Conservation (phyloP, 305 asterid genomes). For the Plantago rigida region DNA sequence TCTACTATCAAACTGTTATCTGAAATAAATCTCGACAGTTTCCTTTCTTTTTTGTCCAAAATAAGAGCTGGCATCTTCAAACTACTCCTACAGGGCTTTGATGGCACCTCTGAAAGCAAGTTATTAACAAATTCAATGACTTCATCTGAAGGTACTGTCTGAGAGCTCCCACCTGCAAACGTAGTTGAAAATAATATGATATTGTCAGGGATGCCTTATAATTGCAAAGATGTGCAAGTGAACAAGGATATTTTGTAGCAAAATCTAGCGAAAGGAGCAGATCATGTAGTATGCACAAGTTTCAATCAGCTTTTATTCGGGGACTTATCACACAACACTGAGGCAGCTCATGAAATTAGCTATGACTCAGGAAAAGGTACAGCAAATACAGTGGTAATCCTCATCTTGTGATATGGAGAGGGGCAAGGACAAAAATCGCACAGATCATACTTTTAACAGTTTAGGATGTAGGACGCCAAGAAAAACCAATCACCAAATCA, state of each 20-base stretch:
- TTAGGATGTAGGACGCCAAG: too few species aligned
- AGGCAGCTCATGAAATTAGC: neutral
- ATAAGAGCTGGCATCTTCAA: conserved; percentile 84
- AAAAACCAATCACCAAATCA: neutral
- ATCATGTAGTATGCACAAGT: neutral
- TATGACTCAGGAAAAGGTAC: neutral
- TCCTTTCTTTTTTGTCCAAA: conserved; percentile 56
- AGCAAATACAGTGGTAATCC: too few species aligned
- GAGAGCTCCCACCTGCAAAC: conserved; percentile 56
- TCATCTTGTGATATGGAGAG: neutral
- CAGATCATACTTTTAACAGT: too few species aligned
- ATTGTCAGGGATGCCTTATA: conserved; percentile 21
- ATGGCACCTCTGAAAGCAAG: conserved; percentile 50
- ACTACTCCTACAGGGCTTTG: conserved; percentile 54
- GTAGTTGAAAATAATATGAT: conserved; percentile 19
- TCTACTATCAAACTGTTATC: conserved; percentile 80
- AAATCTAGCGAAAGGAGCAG: neutral
- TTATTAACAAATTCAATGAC: conserved; percentile 40
- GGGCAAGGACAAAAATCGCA: neutral
- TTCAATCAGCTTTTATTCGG: too few species aligned
- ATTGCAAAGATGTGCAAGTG: neutral
- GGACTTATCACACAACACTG: neutral
- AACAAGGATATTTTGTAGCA: neutral
- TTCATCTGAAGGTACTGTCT: conserved; percentile 51
- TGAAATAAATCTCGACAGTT: conserved; percentile 57